Conservation (phyloP, 139 green algal species). For the Microglena sp. region DNA sequence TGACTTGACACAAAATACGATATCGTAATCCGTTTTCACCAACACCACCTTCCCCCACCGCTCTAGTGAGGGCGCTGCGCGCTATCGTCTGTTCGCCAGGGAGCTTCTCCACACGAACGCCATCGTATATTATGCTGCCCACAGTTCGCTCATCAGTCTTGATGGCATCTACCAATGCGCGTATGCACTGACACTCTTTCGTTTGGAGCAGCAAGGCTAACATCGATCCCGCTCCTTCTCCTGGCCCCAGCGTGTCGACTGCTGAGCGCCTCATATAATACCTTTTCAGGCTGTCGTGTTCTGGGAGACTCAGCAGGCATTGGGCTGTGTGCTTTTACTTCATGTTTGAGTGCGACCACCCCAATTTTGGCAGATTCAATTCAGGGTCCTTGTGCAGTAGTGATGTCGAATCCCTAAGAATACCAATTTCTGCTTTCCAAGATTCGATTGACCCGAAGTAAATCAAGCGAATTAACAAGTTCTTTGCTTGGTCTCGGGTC, state of each 20-base stretch:
- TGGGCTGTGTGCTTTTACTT: too few species aligned
- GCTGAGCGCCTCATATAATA: not conserved
- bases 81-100: not conserved
- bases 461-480: constrained; percentile 4
- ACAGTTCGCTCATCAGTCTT: not conserved
- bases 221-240: constrained; percentile 5
- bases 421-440: not conserved
- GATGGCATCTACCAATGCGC: not conserved
- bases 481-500: not conserved
- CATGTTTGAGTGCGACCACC: too few species aligned
- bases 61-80: not conserved
- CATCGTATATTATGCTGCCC: constrained; percentile 6
- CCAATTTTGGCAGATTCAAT: too few species aligned
- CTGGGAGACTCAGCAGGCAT: not conserved
- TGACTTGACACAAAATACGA: not conserved
- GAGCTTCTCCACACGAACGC: not conserved
- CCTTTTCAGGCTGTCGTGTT: not conserved
- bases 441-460: not conserved
- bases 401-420: too few species aligned
- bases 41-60: not conserved
- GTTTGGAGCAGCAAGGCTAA: not conserved
- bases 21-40: not conserved
- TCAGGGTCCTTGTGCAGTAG: too few species aligned
- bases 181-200: not conserved
- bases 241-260: too few species aligned